Conservation (phyloP, 2,329 filamentous ascomycete species). For the Xylaria sp. region DNA sequence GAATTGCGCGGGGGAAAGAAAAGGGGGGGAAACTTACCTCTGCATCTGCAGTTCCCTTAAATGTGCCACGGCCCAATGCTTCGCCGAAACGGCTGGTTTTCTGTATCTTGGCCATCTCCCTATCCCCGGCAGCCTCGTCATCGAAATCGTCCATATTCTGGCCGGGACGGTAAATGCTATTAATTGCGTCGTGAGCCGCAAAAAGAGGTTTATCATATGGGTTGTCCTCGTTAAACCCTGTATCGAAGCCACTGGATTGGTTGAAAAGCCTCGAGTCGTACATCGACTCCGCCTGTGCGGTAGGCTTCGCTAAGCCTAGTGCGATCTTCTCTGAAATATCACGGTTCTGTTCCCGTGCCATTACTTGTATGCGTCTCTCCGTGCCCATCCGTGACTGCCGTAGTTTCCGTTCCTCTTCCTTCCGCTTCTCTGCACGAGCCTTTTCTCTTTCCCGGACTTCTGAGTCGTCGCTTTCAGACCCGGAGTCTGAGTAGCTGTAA, state of each 20-base stretch:
- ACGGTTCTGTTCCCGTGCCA: conserved; percentile 93
- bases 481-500: conserved; percentile 60
- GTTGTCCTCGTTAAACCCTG: conserved; percentile 97
- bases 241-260: conserved; percentile 86
- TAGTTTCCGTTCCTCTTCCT: conserved; percentile 86
- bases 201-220: conserved; percentile 97
- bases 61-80: conserved; percentile 85
- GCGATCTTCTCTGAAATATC: conserved; percentile 98
- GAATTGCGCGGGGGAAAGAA: conserved; percentile 9
- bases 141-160: conserved; percentile 77
- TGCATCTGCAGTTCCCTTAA: conserved; percentile 83
- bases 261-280: conserved; percentile 97
- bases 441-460: conserved; percentile 78
- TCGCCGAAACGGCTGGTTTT: conserved; percentile 84
- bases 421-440: conserved; percentile 75
- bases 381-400: conserved; percentile 95
- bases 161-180: conserved; percentile 86
- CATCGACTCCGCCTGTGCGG: conserved; percentile 90
- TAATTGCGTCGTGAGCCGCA: conserved; percentile 92
- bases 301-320: conserved; percentile 91
- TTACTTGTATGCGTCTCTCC: conserved; percentile 87
- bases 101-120: conserved; percentile 85
- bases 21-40: conserved; percentile 62
- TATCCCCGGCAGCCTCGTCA: conserved; percentile 78
- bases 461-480: conserved; percentile 66